Evolutionary conservation across 495 filamentous ascomycete genomes (phyloP).

Genomic region (Hypomontagnella submonticulosa): DNA sequence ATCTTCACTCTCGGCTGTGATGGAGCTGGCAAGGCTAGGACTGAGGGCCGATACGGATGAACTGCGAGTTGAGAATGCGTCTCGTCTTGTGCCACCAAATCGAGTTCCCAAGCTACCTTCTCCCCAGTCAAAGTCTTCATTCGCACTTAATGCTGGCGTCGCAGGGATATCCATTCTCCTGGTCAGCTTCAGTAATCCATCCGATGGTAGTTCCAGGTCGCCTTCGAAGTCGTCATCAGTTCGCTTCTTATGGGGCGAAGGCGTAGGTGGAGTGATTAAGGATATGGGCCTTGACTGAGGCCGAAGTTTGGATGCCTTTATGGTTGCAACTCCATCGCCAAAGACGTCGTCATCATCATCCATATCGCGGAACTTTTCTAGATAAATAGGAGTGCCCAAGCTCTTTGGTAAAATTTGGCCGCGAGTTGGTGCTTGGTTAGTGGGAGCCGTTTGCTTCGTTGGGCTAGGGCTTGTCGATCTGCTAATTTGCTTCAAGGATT

Average conservation of each 20-base stretch:
- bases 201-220: conserved; percentile 77
- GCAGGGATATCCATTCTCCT: conserved; percentile 67
- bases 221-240: conserved; percentile 76
- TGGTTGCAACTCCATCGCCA: conserved; percentile 70
- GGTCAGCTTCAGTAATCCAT: conserved; percentile 69
- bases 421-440: conserved; percentile 31
- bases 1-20: conserved; percentile 94
- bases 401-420: conserved; percentile 31
- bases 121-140: conserved; percentile 91
- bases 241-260: conserved; percentile 48
- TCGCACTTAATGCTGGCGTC: conserved; percentile 62
- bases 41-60: conserved; percentile 90
- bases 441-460: conserved; percentile 46
- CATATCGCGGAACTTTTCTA: conserved; percentile 71
- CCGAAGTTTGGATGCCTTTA: conserved; percentile 72
- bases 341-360: conserved; percentile 69
- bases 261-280: conserved; percentile 66
- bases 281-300: conserved; percentile 64
- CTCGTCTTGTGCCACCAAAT: conserved; percentile 83
- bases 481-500: conserved; percentile 72
- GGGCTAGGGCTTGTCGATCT: conserved; percentile 57
- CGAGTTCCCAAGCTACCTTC: conserved; percentile 91
- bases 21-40: conserved; percentile 87
- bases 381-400: conserved; percentile 53
- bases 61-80: conserved; percentile 79